Evolutionary conservation across 192 early-diverging fungal genomes (phyloP), one percentile per base, ranked within the genome.

Genomic region (Rhizoclosmatium globosum): DNA sequence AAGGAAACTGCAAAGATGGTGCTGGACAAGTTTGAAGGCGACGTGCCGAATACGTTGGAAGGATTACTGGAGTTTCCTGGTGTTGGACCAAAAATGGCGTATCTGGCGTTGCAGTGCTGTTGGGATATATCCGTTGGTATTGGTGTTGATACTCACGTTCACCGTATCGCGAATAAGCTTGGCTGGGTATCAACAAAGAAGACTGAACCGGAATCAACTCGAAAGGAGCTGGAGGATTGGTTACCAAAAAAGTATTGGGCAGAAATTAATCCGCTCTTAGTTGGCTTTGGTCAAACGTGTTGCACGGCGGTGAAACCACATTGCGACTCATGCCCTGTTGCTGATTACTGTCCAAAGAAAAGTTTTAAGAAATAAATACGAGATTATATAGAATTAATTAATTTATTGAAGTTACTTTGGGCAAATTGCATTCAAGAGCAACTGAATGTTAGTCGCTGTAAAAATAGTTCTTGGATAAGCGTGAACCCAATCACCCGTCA

Each of bases 71-170:
- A 83, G 58, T 79, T 98, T 60, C 95, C 95, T 0, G 97, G 97
- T 15, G 93, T 98, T 47, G 97, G 97, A 11, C 97, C 97, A 2
- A 98, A 98, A 80, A 98, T 98, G 94, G 92, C 93, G 3, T 94
- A 95, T 73, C 74, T 98, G 78, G 85, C 92, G 2, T 88, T 98
- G 82, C 95, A 96, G 47, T 81, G 74, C 4, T 95, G 95, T 7
- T 98, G 96, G 96, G 87, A 94, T 21, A 87, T 83, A 74, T 93
- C 86, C 47, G 47, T 85, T 38, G 97, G 96, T 4, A 99, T 99
- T 83, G 97, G 96, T 2, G 97, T 99, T 15, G 96, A 99, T 82
- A 94, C 94, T 0, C 97, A 99, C 84, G 96, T 98, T 11, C 94
- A 97, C 85, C 89, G 96, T 57, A 98, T 99, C 53, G 64, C 90